Conservation (phyloP, 805 yeast genomes). For the Nakazawaea ernobii region DNA sequence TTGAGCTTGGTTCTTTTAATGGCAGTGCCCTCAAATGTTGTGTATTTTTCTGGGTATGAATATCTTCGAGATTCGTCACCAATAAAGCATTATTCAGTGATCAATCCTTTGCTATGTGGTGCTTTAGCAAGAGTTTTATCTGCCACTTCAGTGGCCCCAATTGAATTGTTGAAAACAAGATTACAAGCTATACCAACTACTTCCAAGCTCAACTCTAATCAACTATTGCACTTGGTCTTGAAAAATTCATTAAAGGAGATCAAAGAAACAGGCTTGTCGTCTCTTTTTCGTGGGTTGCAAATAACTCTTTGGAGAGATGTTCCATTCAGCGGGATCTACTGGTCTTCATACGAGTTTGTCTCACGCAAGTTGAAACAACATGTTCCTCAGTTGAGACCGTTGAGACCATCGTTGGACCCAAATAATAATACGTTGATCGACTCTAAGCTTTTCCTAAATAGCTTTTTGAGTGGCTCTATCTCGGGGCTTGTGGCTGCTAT, state of each 20-base stretch:
- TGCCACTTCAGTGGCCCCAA: constrained; percentile 80
- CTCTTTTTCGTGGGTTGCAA: constrained; percentile 79
- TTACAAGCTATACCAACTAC: constrained; percentile 78
- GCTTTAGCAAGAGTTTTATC: constrained; percentile 76
- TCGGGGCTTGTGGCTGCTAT: constrained; percentile 86
- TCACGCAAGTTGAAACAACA: constrained; percentile 24
- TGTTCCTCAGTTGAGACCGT: background rate
- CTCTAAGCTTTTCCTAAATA: constrained; percentile 42
- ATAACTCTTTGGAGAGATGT: constrained; percentile 96
- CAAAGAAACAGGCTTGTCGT: constrained; percentile 46
- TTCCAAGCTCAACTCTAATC: constrained; percentile 23
- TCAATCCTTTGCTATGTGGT: constrained; percentile 83
- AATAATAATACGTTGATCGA: constrained; percentile 15
- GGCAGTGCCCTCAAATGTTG: constrained; percentile 91
- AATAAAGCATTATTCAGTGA: constrained; percentile 27
- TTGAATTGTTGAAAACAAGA: constrained; percentile 83
- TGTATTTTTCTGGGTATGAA: constrained; percentile 93
- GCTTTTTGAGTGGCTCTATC: constrained; percentile 76
- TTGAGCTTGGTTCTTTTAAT: constrained; percentile 73
- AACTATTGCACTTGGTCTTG: constrained; percentile 42
- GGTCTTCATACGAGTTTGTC: constrained; percentile 76
- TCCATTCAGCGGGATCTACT: constrained; percentile 92
- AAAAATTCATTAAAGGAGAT: constrained; percentile 35
- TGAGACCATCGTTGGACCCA: background rate
- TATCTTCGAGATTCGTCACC: constrained; percentile 74